Evolutionary conservation across 768 basidiomycete genomes (phyloP).

Genomic region (Myochromella boudieri): DNA sequence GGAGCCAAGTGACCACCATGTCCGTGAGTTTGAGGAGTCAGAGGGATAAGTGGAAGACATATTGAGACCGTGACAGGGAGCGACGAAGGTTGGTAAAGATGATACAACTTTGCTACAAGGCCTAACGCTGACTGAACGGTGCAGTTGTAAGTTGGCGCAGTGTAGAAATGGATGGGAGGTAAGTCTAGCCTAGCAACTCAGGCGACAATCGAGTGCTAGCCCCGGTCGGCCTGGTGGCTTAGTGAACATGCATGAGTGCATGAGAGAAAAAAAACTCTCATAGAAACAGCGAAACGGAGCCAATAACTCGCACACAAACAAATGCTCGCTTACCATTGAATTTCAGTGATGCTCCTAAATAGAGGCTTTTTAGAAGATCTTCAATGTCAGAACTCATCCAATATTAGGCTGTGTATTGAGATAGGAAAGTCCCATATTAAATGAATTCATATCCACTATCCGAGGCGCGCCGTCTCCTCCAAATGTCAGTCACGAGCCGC

Average conservation of each 20-base stretch:
- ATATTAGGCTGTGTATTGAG: slow-evolving; percentile 4
- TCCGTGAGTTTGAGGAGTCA: slow-evolving; percentile 33
- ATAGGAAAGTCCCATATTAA: slow-evolving; percentile 11
- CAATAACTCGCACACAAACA: slow-evolving; percentile 4
- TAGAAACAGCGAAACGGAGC: slow-evolving; percentile 11
- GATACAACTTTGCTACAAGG: slow-evolving; percentile 11
- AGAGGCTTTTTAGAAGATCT: not conserved
- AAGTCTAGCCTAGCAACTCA: slow-evolving; percentile 4
- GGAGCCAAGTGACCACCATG: slow-evolving; percentile 46
- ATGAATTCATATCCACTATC: slow-evolving; percentile 6
- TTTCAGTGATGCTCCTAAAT: not conserved
- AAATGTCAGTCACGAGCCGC: slow-evolving; percentile 56
- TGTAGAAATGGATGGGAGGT: not conserved
- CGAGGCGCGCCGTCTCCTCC: slow-evolving; percentile 59
- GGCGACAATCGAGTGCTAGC: slow-evolving; percentile 3
- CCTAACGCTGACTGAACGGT: not conserved
- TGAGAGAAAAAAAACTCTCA: slow-evolving; percentile 16
- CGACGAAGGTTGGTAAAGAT: slow-evolving; percentile 17
- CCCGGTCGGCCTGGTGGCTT: slow-evolving; percentile 8
- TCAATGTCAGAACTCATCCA: not conserved
- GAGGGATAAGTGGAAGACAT: slow-evolving; percentile 35
- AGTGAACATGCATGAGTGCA: slow-evolving; percentile 13
- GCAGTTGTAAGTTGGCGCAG: not conserved
- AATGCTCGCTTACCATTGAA: slow-evolving; percentile 5
- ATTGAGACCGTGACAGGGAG: slow-evolving; percentile 18